A percentile compares a stretch with the other conserved stretches of the same genome.
phyloP scores from a whole-genome alignment of 352 stramenopile genomes.

The Phytophthora pinifolia region DNA sequence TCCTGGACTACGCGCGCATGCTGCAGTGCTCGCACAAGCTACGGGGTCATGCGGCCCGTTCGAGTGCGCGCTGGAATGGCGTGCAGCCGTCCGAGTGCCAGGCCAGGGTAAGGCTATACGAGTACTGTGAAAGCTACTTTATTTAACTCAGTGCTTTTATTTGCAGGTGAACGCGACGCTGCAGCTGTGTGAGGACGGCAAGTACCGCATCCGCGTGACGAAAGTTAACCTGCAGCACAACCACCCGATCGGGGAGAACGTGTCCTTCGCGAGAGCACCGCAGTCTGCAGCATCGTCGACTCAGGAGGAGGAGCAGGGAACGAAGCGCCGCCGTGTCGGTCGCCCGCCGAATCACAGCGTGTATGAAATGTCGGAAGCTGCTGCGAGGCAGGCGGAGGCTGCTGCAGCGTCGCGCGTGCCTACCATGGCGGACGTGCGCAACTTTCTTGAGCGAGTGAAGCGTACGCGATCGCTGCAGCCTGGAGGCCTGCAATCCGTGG shows the following conservation, averaged over 20 bases:
- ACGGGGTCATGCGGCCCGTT: conserved; percentile 1
- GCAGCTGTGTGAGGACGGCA: conserved; percentile 23
- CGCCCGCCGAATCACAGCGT: neutral
- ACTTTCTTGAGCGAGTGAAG: conserved; percentile 24
- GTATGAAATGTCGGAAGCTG: neutral
- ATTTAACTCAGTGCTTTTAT: neutral
- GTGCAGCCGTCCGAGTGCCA: conserved; percentile 32
- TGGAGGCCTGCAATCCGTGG: conserved; percentile 22
- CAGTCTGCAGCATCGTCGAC: neutral
- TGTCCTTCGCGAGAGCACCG: neutral
- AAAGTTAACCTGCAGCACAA: conserved; percentile 32
- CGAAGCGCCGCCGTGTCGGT: conserved; percentile 19
- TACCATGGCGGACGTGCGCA: conserved; percentile 26
- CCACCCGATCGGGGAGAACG: conserved; percentile 19
- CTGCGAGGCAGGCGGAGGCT: neutral
- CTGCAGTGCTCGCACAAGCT: conserved; percentile 31
- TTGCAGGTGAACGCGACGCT: conserved; percentile 34
- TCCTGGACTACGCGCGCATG: conserved; percentile 34
- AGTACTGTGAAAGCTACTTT: neutral
- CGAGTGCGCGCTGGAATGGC: conserved; percentile 20
- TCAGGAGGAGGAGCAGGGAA: neutral
- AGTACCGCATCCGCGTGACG: conserved; percentile 31
- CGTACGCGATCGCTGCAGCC: conserved; percentile 6
- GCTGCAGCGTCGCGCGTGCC: conserved; percentile 12
- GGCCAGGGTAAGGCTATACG: conserved; percentile 17